Conservation (phyloP, 495 filamentous ascomycete genomes). For the Neurospora intermedia region DNA sequence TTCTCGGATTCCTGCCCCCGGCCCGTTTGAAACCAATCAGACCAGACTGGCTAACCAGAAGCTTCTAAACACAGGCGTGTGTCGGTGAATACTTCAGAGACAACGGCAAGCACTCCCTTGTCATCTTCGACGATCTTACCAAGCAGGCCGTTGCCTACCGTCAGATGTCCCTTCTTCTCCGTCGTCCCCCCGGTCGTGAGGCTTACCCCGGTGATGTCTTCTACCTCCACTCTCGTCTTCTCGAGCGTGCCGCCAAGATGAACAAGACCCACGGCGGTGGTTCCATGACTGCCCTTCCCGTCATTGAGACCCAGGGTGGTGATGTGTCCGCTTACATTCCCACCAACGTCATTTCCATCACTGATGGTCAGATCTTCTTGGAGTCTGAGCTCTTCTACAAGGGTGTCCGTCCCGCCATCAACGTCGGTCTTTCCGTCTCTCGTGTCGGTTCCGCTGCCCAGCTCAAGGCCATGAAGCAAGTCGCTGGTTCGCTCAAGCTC, state of each 20-base stretch:
- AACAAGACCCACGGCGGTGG: conserved; percentile 91
- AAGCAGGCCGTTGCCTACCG: conserved; percentile 99
- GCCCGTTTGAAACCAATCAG: background rate
- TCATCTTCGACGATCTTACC: conserved; percentile 94
- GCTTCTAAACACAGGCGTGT: conserved; percentile 27
- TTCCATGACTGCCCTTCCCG: conserved; percentile 91
- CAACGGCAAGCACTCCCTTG: conserved; percentile 81
- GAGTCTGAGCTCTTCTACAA: conserved; percentile 99
- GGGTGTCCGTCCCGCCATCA: conserved; percentile 99
- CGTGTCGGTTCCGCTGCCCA: conserved; percentile 99
- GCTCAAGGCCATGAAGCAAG: conserved; percentile 99
- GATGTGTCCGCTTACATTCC: conserved; percentile 99
- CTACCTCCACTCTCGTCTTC: conserved; percentile 99
- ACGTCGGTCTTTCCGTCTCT: conserved; percentile 99
- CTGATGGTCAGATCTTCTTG: conserved; percentile 99
- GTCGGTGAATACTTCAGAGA: conserved; percentile 89
- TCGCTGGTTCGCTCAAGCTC: conserved; percentile 97
- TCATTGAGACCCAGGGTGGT: conserved; percentile 99
- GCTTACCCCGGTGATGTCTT: conserved; percentile 99
- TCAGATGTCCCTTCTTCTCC: conserved; percentile 98
- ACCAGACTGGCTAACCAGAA: background rate
- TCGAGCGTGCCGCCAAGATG: conserved; percentile 99
- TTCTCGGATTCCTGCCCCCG: background rate
- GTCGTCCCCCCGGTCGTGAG: conserved; percentile 99
- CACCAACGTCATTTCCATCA: conserved; percentile 99